Base-by-base conservation (phyloP, 176 grass and related monocot species). In the Pontederia crassipes region DNA sequence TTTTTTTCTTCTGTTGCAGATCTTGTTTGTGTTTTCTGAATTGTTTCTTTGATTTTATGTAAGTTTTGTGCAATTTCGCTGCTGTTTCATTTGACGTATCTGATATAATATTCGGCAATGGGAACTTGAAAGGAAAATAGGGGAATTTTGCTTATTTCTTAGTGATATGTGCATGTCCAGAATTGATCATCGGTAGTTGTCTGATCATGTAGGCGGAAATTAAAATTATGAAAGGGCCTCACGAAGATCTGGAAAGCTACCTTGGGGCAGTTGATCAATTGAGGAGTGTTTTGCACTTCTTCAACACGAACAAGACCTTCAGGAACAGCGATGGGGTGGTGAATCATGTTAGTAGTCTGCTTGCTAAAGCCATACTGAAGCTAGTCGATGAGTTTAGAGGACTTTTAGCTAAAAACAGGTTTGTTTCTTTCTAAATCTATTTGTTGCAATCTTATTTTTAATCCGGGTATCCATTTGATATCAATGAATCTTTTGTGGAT, bases 291-390 rank as follows among this genome's bases (percentile, higher is more conserved):
- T 74, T 85, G 48, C 76, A 74, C 8, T 98, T 98, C 79, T 98
- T 92, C 29, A 98, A 77, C 72, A 92, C 93, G 1, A 89, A 92
- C 66, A 91, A 83, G 83, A 92, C 81, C 61, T 89, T 92, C 50
- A 79, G 78, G 17, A 92, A 74, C 65, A 98, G 82, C 20, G 93
- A 92, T 71, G 81, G 84, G 9, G 93, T 98, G 20, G 84, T 92
- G 49, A 83, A 28, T 78, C 76, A 92, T 17, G 93, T 86, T 9
- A 98, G 89, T 2, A 46, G 45, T 20, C 74, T 88, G 45, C 88
- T 92, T 45, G 86, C 71, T 3, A 89, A 98, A 72, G 88, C 88
- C 24, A 83, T 98, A 26, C 56, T 72, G 0, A 89, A 80, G 78
- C 88, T 98, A 76, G 93, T 89, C 57, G 82, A 71, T 55, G 93